Base-by-base conservation (phyloP, 495 filamentous ascomycete species). In the Trichoderma erinaceum region DNA sequence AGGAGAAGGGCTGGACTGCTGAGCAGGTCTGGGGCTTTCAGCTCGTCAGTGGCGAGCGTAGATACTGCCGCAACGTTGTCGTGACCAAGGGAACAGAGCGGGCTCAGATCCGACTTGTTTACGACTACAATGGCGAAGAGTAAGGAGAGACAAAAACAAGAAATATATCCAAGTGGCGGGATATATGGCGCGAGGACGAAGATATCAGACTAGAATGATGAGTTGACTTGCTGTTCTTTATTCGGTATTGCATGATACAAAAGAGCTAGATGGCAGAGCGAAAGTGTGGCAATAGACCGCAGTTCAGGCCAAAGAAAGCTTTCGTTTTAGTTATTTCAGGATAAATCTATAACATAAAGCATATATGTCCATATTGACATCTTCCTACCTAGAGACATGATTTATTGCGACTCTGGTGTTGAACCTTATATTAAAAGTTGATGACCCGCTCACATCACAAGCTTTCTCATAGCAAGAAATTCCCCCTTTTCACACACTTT, bases 91-190 rank as follows among this genome's bases (percentile, higher is more conserved):
- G 81, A 4, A 78, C 78, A 0, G 79, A 89, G 78, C 81, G 82
- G 69, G 82, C 88, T 68, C 78, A 83, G 73, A 84, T 88, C 46
- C 85, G 86, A 75, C 78, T 97, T 75, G 87, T 96, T 12, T 97
- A 96, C 75, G 85, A 91, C 71, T 96, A 71, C 44, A 18, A 71
- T 41, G 73, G 69, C 61, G 44, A 27, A 12, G 27, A 65, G 7
- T 65, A 25, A 25, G 15, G 15, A 6, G 18, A 32, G 32, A 35
- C 2, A 63, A 18, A 18, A 13, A 6, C n/a, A 18, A 25, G 5
- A 12, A 16, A 6, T 25, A 63, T 13, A 25, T 3, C 21, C 2
- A 63, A 21, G 23, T 13, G 56, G 56, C 21, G 16, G 56, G 12
- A 63, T 16, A 15, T 27, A 35, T 10, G n/a, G 44, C 4, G 2